These are phyloP conservation scores for Mycogone perniciosa DNA, from an alignment of 2,329 filamentous ascomycete genomes.

Conservation along the genomic window DNA sequence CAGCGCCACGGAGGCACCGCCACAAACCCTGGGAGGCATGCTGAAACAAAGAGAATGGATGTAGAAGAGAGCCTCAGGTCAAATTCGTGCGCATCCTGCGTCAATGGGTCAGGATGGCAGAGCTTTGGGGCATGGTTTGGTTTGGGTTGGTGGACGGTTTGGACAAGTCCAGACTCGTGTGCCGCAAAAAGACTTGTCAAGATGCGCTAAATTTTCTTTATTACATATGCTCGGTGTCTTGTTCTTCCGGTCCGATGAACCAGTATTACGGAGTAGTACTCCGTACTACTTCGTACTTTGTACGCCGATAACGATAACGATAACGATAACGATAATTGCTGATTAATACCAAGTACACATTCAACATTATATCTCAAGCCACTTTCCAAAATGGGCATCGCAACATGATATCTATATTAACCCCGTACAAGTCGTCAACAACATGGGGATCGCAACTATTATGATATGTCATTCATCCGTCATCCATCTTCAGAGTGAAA, in stretches of 20 bases:
- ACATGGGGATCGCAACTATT: background rate
- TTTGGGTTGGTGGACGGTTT: background rate
- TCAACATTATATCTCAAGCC: background rate
- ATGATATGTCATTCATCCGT: background rate
- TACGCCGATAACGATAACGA: too few relatives aligned
- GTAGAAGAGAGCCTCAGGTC: background rate
- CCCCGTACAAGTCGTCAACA: background rate
- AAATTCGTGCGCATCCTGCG: slow-evolving; percentile 1
- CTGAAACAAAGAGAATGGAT: background rate
- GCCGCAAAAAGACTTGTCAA: background rate
- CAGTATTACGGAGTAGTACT: background rate
- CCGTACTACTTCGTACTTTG: too few relatives aligned
- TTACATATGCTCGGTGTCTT: background rate
- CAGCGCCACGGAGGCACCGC: slow-evolving; percentile 23
- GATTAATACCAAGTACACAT: too few relatives aligned
- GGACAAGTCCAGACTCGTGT: background rate
- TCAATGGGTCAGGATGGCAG: slow-evolving; percentile 3
- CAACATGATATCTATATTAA: background rate
- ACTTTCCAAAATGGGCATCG: too few relatives aligned
- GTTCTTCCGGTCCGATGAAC: background rate
- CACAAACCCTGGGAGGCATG: slow-evolving; percentile 30
- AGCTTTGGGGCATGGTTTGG: background rate
- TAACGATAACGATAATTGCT: too few relatives aligned
- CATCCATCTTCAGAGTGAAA: slow-evolving; percentile 2
- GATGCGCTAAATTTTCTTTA: background rate